These are phyloP conservation scores for Russula virescens DNA, from an alignment of 768 basidiomycete genomes.

Conservation along the genomic window DNA sequence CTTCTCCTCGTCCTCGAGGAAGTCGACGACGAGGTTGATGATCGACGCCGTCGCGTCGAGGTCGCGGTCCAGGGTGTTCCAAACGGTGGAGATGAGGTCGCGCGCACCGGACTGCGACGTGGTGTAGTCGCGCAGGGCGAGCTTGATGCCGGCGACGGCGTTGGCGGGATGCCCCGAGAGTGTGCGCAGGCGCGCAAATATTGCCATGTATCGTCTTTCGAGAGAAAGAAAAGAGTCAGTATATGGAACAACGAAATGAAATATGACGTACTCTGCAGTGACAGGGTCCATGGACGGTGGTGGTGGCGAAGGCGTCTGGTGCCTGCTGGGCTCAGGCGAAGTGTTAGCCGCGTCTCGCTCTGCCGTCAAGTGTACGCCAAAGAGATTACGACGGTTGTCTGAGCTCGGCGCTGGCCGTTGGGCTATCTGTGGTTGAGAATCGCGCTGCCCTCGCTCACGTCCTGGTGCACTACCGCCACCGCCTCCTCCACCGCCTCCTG, in stretches of 20 bases:
- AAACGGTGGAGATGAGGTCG: slow-evolving; percentile 86
- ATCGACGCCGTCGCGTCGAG: slow-evolving; percentile 72
- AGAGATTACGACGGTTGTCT: slow-evolving; percentile 52
- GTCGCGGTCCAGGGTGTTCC: slow-evolving; percentile 63
- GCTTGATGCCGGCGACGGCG: slow-evolving; percentile 58
- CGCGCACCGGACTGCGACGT: slow-evolving; percentile 70
- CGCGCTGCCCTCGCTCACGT: slow-evolving; percentile 46
- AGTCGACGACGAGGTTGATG: slow-evolving; percentile 65
- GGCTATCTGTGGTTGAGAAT: slow-evolving; percentile 25
- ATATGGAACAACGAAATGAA: not conserved
- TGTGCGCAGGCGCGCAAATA: slow-evolving; percentile 57
- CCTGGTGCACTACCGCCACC: slow-evolving; percentile 42
- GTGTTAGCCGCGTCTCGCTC: slow-evolving; percentile 27
- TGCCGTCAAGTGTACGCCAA: slow-evolving; percentile 53
- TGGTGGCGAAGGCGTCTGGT: slow-evolving; percentile 32
- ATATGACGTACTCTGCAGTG: slow-evolving; percentile 47
- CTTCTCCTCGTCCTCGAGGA: slow-evolving; percentile 83
- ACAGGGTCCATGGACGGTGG: slow-evolving; percentile 48
- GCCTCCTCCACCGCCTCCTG: slow-evolving; percentile 37
- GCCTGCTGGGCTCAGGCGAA: slow-evolving; percentile 26
- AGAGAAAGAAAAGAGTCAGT: not conserved
- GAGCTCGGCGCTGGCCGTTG: slow-evolving; percentile 31
- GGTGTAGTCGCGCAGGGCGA: slow-evolving; percentile 75
- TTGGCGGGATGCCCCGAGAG: slow-evolving; percentile 52
- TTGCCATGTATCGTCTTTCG: slow-evolving; percentile 59